Base-by-base conservation (phyloP, 441 rosid genomes). In the Bruguiera hainesii region DNA sequence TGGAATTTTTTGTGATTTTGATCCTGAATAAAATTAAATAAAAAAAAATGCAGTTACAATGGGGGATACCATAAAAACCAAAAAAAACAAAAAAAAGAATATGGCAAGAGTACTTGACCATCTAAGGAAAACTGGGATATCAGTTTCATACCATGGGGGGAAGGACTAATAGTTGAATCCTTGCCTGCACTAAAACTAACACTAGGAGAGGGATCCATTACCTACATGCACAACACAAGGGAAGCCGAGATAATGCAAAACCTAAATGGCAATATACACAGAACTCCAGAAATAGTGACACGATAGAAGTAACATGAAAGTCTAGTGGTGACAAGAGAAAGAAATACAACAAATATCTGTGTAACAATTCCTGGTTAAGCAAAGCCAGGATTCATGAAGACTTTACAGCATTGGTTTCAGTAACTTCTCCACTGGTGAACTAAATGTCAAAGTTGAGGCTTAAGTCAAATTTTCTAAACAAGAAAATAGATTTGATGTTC, bases 1-100 rank as follows among this genome's bases (percentile, higher is more conserved):
- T n/a, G 93, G 98, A 71, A 86, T 79, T 77, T 84, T 94, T 68
- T 85, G 93, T 56, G 73, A 68, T 73, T 87, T 88, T 62, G 82
- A 74, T 64, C 92, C 97, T 92, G 74, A 46, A 37, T n/a, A 75
- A 65, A 72, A 58, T 55, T 33, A 26, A 69, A 65, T 48, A 72
- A 25, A 74, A 66, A 49, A 68, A 56, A 60, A 56, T 60, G 39
- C 39, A 19, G 8, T 59, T 56, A 7, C 9, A 62, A 56, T 39
- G 63, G 37, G 51, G 56, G 62, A 26, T 37, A 50, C 20, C 51
- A 61, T 18, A 4, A 37, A 46, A 19, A 31, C 75, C 64, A 21
- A 73, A 51, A 76, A 61, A 61, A 23, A 20, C 20, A 70, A 49
- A 52, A 19, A 50, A 65, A 64, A 50, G 3, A 57, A 61, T 57